These are phyloP conservation scores for Saccharum spontaneum DNA, from an alignment of 176 grass and related monocot genomes.

Conservation along the genomic window DNA sequence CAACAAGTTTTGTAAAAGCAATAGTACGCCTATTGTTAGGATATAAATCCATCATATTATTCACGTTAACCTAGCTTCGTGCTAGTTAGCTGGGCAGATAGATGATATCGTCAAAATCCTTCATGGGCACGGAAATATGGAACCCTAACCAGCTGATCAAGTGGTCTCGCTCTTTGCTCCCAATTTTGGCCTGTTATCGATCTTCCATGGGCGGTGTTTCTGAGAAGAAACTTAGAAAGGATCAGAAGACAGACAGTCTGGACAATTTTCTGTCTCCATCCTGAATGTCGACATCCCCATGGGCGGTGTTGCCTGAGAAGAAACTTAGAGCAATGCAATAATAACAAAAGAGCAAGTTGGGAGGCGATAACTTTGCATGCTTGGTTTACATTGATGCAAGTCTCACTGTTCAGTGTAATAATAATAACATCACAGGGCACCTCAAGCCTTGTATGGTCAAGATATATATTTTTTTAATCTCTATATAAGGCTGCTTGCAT, in stretches of 20 bases:
- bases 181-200: background rate
- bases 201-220: background rate
- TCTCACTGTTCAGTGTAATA: background rate
- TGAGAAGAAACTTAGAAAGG: no score
- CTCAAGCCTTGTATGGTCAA: background rate
- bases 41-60: background rate
- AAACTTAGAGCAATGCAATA: background rate
- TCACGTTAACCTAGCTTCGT: background rate
- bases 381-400: constrained; percentile 1
- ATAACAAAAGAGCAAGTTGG: background rate
- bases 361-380: background rate
- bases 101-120: background rate
- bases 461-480: background rate
- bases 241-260: background rate
- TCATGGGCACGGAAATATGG: background rate
- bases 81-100: no score
- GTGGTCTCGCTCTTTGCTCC: background rate
- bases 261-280: constrained; percentile 3
- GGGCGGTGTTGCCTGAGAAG: background rate
- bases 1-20: background rate
- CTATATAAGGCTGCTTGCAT: constrained; percentile 1
- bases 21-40: background rate
- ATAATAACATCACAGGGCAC: background rate
- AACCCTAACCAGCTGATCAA: background rate
- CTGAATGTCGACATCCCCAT: background rate